Conservation (phyloP, 352 stramenopile genomes). For the Poterioochromonas sp. region DNA sequence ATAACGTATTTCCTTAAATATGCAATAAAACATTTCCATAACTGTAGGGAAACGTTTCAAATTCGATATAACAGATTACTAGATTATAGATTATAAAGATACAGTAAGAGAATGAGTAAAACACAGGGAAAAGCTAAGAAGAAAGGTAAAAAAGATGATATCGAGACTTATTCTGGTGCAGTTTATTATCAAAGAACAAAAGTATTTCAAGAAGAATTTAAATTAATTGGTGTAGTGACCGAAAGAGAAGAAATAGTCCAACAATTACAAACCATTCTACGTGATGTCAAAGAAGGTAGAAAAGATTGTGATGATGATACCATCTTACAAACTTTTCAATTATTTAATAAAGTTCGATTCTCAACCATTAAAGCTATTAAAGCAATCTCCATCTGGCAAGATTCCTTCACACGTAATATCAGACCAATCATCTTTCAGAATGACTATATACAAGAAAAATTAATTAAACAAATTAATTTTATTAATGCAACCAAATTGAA, state of each 20-base stretch:
- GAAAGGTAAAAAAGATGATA: too few relatives aligned
- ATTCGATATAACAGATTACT: too few relatives aligned
- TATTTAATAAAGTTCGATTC: constrained; percentile 42
- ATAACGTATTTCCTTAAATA: too few relatives aligned
- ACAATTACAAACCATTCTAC: constrained; percentile 34
- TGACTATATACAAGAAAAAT: neutral
- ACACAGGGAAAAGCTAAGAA: too few relatives aligned
- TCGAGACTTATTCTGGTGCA: neutral
- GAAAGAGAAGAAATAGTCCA: constrained; percentile 28
- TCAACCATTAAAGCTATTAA: neutral
- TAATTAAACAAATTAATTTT: constrained; percentile 28
- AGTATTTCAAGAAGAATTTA: constrained; percentile 35
- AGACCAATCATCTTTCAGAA: neutral
- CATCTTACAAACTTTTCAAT: constrained; percentile 38
- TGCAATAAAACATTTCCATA: too few relatives aligned
- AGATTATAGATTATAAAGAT: too few relatives aligned
- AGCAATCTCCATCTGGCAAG: neutral
- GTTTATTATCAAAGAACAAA: constrained; percentile 33
- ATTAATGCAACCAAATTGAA: neutral
- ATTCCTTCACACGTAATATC: neutral
- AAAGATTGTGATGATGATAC: constrained; percentile 43
- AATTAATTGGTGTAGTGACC: constrained; percentile 31
- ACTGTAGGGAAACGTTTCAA: too few relatives aligned
- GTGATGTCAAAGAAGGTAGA: constrained; percentile 41
- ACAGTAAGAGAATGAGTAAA: too few relatives aligned